A percentile compares a stretch with the other conserved stretches of the same genome.
These are phyloP conservation scores for Cordyceps pruinosa DNA, from an alignment of 2,329 filamentous ascomycete species.

Conservation along the genomic window DNA sequence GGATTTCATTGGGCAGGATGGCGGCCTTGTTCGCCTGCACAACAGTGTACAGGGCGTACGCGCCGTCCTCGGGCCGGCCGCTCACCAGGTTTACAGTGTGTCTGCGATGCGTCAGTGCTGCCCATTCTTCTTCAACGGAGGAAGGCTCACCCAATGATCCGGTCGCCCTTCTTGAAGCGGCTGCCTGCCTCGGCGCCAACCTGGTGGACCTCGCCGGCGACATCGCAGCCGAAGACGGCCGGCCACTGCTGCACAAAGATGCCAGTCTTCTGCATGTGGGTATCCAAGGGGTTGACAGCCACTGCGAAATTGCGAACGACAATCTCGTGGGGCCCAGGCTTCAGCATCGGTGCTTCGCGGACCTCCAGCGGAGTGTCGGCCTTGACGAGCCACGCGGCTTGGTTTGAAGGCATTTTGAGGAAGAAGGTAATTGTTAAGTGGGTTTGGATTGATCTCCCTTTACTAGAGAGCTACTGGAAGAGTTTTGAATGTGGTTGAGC, in stretches of 20 bases:
- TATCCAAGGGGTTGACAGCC: constrained; percentile 25
- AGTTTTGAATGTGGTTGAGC: background rate
- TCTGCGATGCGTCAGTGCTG: background rate
- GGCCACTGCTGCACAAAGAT: constrained; percentile 29
- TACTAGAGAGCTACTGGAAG: background rate
- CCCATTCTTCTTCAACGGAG: background rate
- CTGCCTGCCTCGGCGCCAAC: constrained; percentile 18
- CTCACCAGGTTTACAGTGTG: constrained; percentile 21
- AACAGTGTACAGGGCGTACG: constrained; percentile 20
- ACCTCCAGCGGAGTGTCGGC: constrained; percentile 18
- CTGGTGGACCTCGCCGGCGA: constrained; percentile 24
- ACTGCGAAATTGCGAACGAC: constrained; percentile 20
- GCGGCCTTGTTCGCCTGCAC: constrained; percentile 19
- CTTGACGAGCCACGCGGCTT: constrained; percentile 21
- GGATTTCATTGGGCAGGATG: constrained; percentile 21
- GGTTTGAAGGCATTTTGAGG: constrained; percentile 18
- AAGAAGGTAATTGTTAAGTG: background rate
- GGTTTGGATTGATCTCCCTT: too few relatives aligned
- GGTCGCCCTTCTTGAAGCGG: constrained; percentile 23
- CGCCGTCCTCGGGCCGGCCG: constrained; percentile 21
- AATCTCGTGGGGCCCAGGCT: constrained; percentile 6
- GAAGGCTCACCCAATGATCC: constrained; percentile 15
- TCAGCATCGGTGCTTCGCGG: constrained; percentile 20
- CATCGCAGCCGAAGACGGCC: constrained; percentile 24
- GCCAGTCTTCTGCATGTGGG: constrained; percentile 23